Percentiles rank a stretch among this genome's conserved stretches.
phyloP scores from a whole-genome alignment of 2,329 filamentous ascomycete genomes.

The Penicillium polonicum region DNA sequence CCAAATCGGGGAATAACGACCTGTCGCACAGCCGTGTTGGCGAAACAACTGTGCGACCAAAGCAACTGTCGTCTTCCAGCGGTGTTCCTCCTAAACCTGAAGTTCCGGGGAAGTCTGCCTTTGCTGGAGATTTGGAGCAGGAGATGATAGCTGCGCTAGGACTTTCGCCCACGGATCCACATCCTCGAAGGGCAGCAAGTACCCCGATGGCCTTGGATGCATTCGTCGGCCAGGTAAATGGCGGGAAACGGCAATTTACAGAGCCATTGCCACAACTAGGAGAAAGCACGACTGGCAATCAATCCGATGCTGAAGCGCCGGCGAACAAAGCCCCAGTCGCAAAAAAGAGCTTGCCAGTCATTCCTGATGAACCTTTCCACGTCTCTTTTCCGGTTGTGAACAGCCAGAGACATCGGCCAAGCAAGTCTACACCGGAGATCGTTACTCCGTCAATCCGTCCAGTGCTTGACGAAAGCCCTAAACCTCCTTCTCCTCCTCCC shows the following conservation, averaged over 20 bases:
- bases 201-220: background rate
- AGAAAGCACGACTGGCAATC: background rate
- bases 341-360: conserved; percentile 10
- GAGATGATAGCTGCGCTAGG: conserved; percentile 26
- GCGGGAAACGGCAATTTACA: background rate
- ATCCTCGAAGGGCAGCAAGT: conserved; percentile 1
- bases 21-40: background rate
- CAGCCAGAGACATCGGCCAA: background rate
- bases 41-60: background rate
- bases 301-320: background rate
- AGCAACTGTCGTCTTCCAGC: background rate
- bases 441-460: conserved; percentile 14
- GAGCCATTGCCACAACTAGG: background rate
- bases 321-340: background rate
- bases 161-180: conserved; percentile 19
- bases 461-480: conserved; percentile 12
- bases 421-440: background rate
- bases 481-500: conserved; percentile 9
- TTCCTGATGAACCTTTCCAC: conserved; percentile 8
- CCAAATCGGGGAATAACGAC: conserved; percentile 4
- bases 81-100: background rate
- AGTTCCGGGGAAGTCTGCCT: conserved; percentile 1
- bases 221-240: background rate
- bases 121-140: conserved; percentile 18
- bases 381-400: background rate